Percentiles rank a stretch among this genome's conserved stretches.
Evolutionary conservation across 73 alveolate genomes (phyloP).

Genomic region (Halteria grandinella): DNA sequence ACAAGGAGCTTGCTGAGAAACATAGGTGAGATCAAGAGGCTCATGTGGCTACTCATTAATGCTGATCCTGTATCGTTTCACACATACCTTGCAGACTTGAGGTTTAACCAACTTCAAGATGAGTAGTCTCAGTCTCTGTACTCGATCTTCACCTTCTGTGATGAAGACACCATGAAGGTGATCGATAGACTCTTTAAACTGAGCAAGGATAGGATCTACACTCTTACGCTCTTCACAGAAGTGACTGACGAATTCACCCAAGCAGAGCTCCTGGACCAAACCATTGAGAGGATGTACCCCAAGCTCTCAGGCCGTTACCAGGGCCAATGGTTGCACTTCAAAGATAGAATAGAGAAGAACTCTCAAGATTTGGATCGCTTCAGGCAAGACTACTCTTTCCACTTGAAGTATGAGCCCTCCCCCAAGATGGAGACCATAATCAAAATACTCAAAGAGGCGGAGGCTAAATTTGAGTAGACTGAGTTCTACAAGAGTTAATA

Average conservation of each 20-base stretch:
- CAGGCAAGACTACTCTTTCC: conserved; percentile 5
- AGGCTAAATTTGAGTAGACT: neutral
- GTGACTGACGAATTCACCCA: too few relatives aligned
- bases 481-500: neutral
- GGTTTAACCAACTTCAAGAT: conserved; percentile 16
- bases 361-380: too few relatives aligned
- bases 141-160: conserved; percentile 43
- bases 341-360: neutral
- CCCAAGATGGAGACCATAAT: conserved; percentile 10
- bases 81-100: conserved; percentile 14
- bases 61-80: conserved; percentile 40
- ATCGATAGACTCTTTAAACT: conserved; percentile 18
- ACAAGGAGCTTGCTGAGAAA: conserved; percentile 27
- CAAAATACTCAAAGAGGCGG: conserved; percentile 2
- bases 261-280: too few relatives aligned
- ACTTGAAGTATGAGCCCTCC: conserved; percentile 7
- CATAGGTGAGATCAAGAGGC: conserved; percentile 12
- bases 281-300: too few relatives aligned
- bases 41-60: conserved; percentile 33
- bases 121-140: too few relatives aligned
- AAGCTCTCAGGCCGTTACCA: too few relatives aligned
- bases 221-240: too few relatives aligned
- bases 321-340: neutral
- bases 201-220: conserved; percentile 27
- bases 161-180: conserved; percentile 30